These are phyloP conservation scores for Candida nitratophila DNA, from an alignment of 805 yeast genomes.

Conservation along the genomic window DNA sequence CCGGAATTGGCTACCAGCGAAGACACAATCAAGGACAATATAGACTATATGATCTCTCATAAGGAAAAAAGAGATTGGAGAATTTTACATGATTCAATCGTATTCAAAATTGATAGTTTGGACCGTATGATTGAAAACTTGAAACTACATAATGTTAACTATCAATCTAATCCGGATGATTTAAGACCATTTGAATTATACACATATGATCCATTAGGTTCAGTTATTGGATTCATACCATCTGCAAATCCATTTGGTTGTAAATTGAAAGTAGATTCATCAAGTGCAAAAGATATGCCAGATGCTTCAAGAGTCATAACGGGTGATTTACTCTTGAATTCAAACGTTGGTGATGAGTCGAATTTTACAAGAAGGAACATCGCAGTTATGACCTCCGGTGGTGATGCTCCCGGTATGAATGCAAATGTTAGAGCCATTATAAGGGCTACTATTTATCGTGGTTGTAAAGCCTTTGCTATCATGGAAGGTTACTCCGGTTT, in stretches of 20 bases:
- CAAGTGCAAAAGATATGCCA: background rate
- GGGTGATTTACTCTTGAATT: background rate
- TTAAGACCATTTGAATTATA: slow-evolving; percentile 70
- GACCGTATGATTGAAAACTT: slow-evolving; percentile 30
- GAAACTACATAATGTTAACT: slow-evolving; percentile 23
- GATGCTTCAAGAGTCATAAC: background rate
- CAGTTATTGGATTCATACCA: slow-evolving; percentile 72
- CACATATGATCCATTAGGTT: slow-evolving; percentile 78
- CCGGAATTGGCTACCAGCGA: slow-evolving; percentile 18
- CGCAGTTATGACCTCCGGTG: slow-evolving; percentile 97
- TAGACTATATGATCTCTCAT: slow-evolving; percentile 21
- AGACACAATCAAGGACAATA: slow-evolving; percentile 18
- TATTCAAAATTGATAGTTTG: slow-evolving; percentile 40
- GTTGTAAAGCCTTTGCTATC: slow-evolving; percentile 87
- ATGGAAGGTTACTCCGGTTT: slow-evolving; percentile 95
- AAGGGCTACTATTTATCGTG: slow-evolving; percentile 78
- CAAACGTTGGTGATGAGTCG: background rate
- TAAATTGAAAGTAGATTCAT: slow-evolving; percentile 3
- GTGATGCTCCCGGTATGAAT: slow-evolving; percentile 99
- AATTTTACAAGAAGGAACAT: slow-evolving; percentile 40
- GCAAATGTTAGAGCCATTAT: slow-evolving; percentile 94
- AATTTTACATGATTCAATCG: slow-evolving; percentile 34
- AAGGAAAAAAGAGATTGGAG: slow-evolving; percentile 40
- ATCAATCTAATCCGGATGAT: slow-evolving; percentile 64
- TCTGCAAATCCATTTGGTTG: slow-evolving; percentile 44